phyloP scores from a whole-genome alignment of 2,329 filamentous ascomycete species.

The Gaeumannomyces sp. region DNA sequence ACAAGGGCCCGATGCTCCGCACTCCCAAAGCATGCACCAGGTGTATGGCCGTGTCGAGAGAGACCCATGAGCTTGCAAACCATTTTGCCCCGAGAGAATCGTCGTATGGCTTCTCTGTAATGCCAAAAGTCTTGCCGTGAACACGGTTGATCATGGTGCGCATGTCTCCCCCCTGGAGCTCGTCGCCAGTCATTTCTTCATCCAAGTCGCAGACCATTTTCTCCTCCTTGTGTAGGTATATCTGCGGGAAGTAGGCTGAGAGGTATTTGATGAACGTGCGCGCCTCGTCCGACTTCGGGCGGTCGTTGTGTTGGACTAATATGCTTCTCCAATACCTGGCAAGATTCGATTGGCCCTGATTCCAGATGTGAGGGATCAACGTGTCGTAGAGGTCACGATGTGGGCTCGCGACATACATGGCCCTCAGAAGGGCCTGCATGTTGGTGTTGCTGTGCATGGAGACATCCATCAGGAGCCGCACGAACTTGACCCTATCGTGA shows the following conservation, averaged over 20 bases:
- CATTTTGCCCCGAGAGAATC: slow-evolving; percentile 71
- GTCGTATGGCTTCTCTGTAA: slow-evolving; percentile 45
- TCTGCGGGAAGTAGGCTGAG: slow-evolving; percentile 36
- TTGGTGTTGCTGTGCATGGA: slow-evolving; percentile 23
- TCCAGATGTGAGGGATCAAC: slow-evolving; percentile 45
- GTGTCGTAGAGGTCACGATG: slow-evolving; percentile 43
- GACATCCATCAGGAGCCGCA: slow-evolving; percentile 33
- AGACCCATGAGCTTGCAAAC: slow-evolving; percentile 68
- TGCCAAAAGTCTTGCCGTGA: slow-evolving; percentile 32
- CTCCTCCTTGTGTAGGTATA: slow-evolving; percentile 33
- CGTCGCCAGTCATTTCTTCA: neutral
- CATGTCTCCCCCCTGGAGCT: neutral
- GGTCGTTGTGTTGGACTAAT: slow-evolving; percentile 34
- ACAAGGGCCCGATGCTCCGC: slow-evolving; percentile 64
- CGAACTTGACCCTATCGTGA: slow-evolving; percentile 34
- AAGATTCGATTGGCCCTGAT: slow-evolving; percentile 35
- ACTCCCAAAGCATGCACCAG: slow-evolving; percentile 66
- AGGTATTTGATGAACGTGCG: slow-evolving; percentile 44
- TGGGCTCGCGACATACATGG: slow-evolving; percentile 38
- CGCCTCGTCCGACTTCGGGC: slow-evolving; percentile 33
- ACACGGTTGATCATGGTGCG: slow-evolving; percentile 22
- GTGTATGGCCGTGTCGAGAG: slow-evolving; percentile 64
- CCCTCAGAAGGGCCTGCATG: slow-evolving; percentile 33
- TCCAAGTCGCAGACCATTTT: slow-evolving; percentile 17
- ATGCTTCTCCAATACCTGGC: slow-evolving; percentile 43